These are phyloP conservation scores for Ophiostoma sp. DNA, from an alignment of 2,329 filamentous ascomycete genomes.

Conservation along the genomic window DNA sequence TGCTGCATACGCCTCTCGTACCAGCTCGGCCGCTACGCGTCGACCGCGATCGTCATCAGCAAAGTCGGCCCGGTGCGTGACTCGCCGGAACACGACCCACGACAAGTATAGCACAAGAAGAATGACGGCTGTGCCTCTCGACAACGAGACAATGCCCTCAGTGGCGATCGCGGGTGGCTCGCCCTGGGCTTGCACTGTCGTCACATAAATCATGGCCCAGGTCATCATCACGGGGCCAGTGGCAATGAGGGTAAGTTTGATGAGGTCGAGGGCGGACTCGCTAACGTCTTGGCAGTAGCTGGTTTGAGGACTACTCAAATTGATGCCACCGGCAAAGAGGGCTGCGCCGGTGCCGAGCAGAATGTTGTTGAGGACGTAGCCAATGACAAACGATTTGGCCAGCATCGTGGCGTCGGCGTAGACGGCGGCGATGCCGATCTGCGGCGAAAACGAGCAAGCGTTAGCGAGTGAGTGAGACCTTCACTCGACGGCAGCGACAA, in stretches of 20 bases:
- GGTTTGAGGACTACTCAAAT: neutral
- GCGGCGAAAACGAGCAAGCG: too few species aligned
- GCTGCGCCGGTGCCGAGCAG: conserved; percentile 21
- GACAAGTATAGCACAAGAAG: neutral
- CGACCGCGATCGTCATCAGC: neutral
- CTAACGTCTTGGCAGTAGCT: neutral
- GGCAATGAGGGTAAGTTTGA: neutral
- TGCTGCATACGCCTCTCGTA: neutral
- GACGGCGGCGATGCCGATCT: conserved; percentile 22
- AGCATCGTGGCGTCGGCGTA: conserved; percentile 15
- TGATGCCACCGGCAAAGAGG: neutral
- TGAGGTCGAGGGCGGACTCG: neutral
- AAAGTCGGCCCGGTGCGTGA: neutral
- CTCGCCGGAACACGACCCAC: neutral
- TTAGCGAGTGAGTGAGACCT: neutral
- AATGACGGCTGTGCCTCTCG: neutral
- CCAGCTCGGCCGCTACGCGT: neutral
- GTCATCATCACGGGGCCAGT: neutral
- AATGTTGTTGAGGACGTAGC: conserved; percentile 24
- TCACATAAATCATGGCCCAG: neutral
- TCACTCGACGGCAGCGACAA: neutral
- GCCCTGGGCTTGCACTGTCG: neutral
- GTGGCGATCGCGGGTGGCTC: too few species aligned
- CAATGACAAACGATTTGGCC: conserved; percentile 24
- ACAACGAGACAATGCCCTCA: neutral